phyloP scores from a whole-genome alignment of 768 basidiomycete species.

The Cantharellus anzutake region DNA sequence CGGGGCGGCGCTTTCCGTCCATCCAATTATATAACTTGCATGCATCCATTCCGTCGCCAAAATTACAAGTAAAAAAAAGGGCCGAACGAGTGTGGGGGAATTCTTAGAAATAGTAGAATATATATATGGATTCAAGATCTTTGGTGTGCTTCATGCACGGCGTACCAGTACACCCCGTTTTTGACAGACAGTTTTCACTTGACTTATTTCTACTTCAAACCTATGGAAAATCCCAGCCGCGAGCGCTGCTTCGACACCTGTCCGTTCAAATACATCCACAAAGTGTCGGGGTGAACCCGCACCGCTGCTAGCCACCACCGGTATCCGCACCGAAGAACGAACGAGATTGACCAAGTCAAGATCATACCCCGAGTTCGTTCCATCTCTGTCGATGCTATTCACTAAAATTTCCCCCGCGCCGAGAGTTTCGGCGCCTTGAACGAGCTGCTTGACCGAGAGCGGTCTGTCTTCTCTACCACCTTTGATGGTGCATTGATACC shows the following conservation, averaged over 20 bases:
- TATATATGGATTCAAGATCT: not conserved
- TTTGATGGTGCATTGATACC: conserved; percentile 96
- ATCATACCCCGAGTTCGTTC: conserved; percentile 85
- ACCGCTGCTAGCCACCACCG: conserved; percentile 88
- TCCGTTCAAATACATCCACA: conserved; percentile 62
- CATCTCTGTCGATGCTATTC: conserved; percentile 94
- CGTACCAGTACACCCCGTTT: conserved; percentile 13
- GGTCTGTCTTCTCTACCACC: conserved; percentile 74
- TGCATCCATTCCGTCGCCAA: too few relatives aligned
- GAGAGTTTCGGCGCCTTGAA: conserved; percentile 68
- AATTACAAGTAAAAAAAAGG: too few relatives aligned
- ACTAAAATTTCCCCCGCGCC: conserved; percentile 92
- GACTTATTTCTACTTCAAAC: conserved; percentile 61
- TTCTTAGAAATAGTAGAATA: not conserved
- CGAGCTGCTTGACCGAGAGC: conserved; percentile 82
- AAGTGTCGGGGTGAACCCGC: conserved; percentile 76
- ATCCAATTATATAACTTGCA: too few relatives aligned
- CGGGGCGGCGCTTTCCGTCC: too few relatives aligned
- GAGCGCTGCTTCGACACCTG: conserved; percentile 73
- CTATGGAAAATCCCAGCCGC: conserved; percentile 98
- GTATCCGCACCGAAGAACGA: conserved; percentile 59
- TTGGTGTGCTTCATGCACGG: not conserved
- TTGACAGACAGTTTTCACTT: conserved; percentile 42
- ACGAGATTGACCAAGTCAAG: conserved; percentile 62
- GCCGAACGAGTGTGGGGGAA: too few relatives aligned